Evolutionary conservation across 2,329 filamentous ascomycete species (phyloP), one percentile per base, ranked within the genome.

Genomic region (Xylariales sp.): DNA sequence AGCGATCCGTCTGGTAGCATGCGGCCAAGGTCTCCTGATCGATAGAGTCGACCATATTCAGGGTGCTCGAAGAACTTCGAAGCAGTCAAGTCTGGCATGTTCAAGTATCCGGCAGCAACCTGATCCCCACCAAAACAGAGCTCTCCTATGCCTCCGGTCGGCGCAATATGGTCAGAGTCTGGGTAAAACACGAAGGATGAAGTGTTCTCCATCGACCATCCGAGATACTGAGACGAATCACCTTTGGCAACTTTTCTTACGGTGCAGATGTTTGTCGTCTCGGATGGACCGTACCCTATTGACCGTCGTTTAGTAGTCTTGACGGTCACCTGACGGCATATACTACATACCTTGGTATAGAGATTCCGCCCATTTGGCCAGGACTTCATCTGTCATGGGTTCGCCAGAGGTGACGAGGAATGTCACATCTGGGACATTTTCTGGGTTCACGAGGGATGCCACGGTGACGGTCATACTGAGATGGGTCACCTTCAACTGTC

Each of bases 181-280:
- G 61, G 61, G 14, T 54, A 56, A 12, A 85, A 58, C 2, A 94
- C 78, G 44, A 88, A 79, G 0, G 78, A 74, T 0, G 87, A 93
- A 0, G 86, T 94, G 46, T 91, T 95, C 8, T 71, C 65, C 20
- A 95, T 78, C 0, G 81, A 75, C 45, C 69, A 73, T 0, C 90
- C 90, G n/a, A 95, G 80, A 51, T 90, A 89, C 46, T 82, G 82
- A 38, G 86, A 77, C 15, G 74, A 64, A 52, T 89, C 78, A 0
- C 67, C 62, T 0, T 52, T 49, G 0, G 66, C 61, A 57, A 91
- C 80, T 28, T 74, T 70, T 45, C 82, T 82, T 7, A 91, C 75
- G 0, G 85, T 88, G 62, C 87, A 94, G 15, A 95, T 89, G 50
- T 95, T 94, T 1, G 88, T 94, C 0, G 85, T 88, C 60, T 94